These are phyloP conservation scores for Phlegmacium glaucopus DNA, from an alignment of 768 basidiomycete species.

Conservation along the genomic window DNA sequence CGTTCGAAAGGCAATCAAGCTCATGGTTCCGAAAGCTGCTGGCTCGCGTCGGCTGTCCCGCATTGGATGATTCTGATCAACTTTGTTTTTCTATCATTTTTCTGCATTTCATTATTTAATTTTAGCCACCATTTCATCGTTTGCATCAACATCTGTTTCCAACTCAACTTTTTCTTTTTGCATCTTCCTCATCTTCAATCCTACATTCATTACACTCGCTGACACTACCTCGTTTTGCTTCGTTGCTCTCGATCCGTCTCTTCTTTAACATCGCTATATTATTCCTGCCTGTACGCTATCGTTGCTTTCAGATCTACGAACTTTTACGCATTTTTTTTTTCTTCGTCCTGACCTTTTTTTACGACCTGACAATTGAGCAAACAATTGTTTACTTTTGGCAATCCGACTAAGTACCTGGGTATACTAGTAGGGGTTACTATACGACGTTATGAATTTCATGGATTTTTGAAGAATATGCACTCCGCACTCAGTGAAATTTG, in stretches of 20 bases:
- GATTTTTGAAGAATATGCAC: too few species aligned
- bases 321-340: background rate
- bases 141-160: background rate
- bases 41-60: constrained; percentile 49
- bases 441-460: too few species aligned
- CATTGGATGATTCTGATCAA: constrained; percentile 19
- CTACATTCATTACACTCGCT: background rate
- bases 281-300: constrained; percentile 10
- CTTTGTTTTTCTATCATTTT: constrained; percentile 1
- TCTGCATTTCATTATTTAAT: background rate
- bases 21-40: constrained; percentile 66
- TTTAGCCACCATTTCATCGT: background rate
- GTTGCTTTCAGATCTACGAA: constrained; percentile 1
- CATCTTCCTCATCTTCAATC: constrained; percentile 5
- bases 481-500: too few species aligned
- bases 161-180: constrained; percentile 7
- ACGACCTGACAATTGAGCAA: background rate
- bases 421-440: too few species aligned
- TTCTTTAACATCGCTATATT: background rate
- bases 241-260: constrained; percentile 10
- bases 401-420: background rate
- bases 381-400: background rate
- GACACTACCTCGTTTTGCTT: constrained; percentile 5
- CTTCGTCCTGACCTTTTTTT: constrained; percentile 5
- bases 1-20: constrained; percentile 71